Percentiles rank a stretch among this genome's conserved stretches.
These are phyloP conservation scores for Geosiphon pyriformis DNA, from an alignment of 192 early-diverging fungal genomes.

Conservation along the genomic window DNA sequence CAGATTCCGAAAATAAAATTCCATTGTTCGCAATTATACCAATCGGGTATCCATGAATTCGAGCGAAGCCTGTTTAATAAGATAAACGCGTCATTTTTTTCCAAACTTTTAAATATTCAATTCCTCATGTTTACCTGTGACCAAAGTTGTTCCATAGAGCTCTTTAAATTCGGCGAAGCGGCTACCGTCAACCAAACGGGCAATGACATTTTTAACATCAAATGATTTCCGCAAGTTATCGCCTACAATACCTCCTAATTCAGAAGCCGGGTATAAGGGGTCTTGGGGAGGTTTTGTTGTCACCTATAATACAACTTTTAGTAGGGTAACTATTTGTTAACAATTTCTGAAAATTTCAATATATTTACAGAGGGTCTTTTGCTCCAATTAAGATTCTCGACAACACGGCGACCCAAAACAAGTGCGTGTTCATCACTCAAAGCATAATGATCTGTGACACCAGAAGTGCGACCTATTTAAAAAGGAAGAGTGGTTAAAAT, in stretches of 20 bases:
- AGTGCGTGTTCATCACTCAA: conserved; percentile 85
- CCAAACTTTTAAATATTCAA: background rate
- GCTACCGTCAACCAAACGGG: conserved; percentile 90
- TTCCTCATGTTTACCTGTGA: conserved; percentile 55
- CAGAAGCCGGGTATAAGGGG: conserved; percentile 74
- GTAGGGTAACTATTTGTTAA: background rate
- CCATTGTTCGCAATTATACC: conserved; percentile 97
- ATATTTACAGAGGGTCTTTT: conserved; percentile 57
- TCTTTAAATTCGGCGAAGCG: conserved; percentile 91
- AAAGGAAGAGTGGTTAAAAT: background rate
- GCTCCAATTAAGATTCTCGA: conserved; percentile 79
- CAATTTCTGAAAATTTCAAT: conserved; percentile 2
- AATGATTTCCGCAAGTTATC: conserved; percentile 85
- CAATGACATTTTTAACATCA: conserved; percentile 88
- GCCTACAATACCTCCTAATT: conserved; percentile 91
- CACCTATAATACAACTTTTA: conserved; percentile 27
- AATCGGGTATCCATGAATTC: conserved; percentile 83
- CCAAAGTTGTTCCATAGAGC: conserved; percentile 81
- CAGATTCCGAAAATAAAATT: conserved; percentile 89
- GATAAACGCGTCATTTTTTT: conserved; percentile 1
- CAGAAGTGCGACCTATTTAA: conserved; percentile 63
- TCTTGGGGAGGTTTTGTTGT: conserved; percentile 53
- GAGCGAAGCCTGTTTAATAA: conserved; percentile 64
- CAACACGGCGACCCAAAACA: conserved; percentile 71
- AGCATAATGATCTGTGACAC: conserved; percentile 94